A percentile compares a stretch with the other conserved stretches of the same genome.
phyloP scores from a whole-genome alignment of 78 protist species.

The Guillardia theta region DNA sequence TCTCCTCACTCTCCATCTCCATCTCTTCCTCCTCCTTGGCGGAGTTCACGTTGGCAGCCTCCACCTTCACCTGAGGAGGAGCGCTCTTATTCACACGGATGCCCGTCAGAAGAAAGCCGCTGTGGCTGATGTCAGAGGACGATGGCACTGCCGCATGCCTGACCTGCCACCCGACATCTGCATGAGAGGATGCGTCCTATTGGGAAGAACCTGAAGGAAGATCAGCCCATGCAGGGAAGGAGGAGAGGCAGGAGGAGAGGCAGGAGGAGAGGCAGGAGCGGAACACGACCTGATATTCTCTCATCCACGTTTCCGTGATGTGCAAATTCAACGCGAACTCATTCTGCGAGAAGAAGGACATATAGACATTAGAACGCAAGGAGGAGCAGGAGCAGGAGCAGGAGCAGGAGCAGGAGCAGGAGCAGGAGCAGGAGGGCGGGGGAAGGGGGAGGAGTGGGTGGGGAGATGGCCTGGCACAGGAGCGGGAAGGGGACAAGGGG shows the following conservation, averaged over 20 bases:
- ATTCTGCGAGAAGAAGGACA: not conserved
- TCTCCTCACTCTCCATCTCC: too few relatives aligned
- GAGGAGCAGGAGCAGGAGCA: not conserved
- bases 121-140: not conserved
- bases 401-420: not conserved
- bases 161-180: not conserved
- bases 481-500: not conserved
- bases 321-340: not conserved
- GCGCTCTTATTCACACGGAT: not conserved
- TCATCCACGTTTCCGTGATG: not conserved
- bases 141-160: not conserved
- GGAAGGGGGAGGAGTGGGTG: not conserved
- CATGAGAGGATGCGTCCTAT: not conserved
- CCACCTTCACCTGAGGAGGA: not conserved
- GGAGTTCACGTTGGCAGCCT: too few relatives aligned
- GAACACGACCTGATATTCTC: too few relatives aligned
- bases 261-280: not conserved
- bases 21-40: too few relatives aligned
- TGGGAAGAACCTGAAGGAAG: not conserved
- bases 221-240: not conserved
- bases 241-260: not conserved
- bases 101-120: not conserved
- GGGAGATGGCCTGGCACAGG: not conserved
- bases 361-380: not conserved
- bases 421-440: not conserved